These are phyloP conservation scores for Glaciozyma antarctica DNA, from an alignment of 768 basidiomycete species.

Conservation along the genomic window DNA sequence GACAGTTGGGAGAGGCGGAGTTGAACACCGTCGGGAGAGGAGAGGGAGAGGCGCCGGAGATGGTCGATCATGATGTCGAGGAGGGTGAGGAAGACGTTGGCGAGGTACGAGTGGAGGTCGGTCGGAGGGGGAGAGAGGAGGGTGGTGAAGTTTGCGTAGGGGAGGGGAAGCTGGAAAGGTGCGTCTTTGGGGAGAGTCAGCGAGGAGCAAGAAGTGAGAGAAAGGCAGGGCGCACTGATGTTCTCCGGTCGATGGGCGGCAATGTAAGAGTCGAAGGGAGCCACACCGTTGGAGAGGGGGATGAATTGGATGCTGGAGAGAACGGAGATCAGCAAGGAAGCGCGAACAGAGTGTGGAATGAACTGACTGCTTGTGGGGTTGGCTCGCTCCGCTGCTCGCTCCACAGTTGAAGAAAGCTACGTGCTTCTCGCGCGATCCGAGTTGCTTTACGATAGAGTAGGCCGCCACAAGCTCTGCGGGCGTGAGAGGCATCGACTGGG, in stretches of 20 bases:
- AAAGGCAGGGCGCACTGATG: background rate
- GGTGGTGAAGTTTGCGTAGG: constrained; percentile 28
- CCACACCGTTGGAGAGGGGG: constrained; percentile 22
- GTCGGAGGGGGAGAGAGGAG: constrained; percentile 12
- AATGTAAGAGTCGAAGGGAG: constrained; percentile 26
- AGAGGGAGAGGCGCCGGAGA: constrained; percentile 46
- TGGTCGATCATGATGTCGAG: constrained; percentile 58
- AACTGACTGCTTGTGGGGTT: constrained; percentile 32
- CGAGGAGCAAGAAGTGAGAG: background rate
- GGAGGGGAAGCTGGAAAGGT: constrained; percentile 25
- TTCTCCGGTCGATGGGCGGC: constrained; percentile 17
- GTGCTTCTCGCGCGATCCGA: constrained; percentile 49
- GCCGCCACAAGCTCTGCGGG: constrained; percentile 69
- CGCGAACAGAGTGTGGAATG: too few species aligned
- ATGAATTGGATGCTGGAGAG: constrained; percentile 28
- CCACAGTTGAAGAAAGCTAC: constrained; percentile 88
- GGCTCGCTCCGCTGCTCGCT: constrained; percentile 34
- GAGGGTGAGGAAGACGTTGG: constrained; percentile 58
- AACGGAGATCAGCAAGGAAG: background rate
- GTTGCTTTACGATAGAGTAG: constrained; percentile 68
- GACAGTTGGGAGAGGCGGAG: constrained; percentile 52
- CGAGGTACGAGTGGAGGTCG: constrained; percentile 47
- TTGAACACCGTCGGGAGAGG: constrained; percentile 52
- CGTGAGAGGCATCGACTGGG: constrained; percentile 68
- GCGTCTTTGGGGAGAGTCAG: constrained; percentile 7